A percentile compares a stretch with the other conserved stretches of the same genome.
Conservation (phyloP, 768 basidiomycete genomes). For the Collybia sordida region DNA sequence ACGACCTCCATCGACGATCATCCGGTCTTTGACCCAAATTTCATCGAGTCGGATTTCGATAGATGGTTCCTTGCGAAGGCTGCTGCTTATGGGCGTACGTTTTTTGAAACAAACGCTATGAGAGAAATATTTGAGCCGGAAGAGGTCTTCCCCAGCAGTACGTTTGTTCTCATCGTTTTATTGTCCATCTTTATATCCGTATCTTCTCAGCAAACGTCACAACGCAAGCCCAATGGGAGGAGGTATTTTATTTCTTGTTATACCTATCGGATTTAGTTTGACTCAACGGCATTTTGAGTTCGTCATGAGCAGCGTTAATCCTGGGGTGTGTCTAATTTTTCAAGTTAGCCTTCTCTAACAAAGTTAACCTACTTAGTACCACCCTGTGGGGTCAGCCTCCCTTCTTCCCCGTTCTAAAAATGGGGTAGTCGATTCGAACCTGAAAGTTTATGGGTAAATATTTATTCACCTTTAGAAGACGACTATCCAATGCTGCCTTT, state of each 20-base stretch:
- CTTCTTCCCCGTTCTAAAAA: slow-evolving; percentile 33
- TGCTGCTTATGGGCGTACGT: slow-evolving; percentile 28
- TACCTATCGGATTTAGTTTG: not conserved
- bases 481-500: slow-evolving; percentile 17
- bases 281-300: slow-evolving; percentile 10
- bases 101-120: slow-evolving; percentile 28
- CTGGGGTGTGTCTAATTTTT: slow-evolving; percentile 17
- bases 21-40: slow-evolving; percentile 25
- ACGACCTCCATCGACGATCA: slow-evolving; percentile 24
- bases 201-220: slow-evolving; percentile 12
- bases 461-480: not conserved
- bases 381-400: slow-evolving; percentile 35
- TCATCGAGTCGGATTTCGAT: slow-evolving; percentile 32
- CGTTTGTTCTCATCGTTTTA: not conserved
- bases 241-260: slow-evolving; percentile 5
- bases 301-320: slow-evolving; percentile 20
- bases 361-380: slow-evolving; percentile 16
- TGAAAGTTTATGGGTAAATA: slow-evolving; percentile 24
- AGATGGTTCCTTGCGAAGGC: slow-evolving; percentile 29
- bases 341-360: not conserved
- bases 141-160: slow-evolving; percentile 29
- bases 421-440: slow-evolving; percentile 19
- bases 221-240: slow-evolving; percentile 23
- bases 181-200: not conserved
- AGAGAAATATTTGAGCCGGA: slow-evolving; percentile 25